Base-by-base conservation (phyloP, 768 basidiomycete genomes). In the Guyanaporus albipodus region DNA sequence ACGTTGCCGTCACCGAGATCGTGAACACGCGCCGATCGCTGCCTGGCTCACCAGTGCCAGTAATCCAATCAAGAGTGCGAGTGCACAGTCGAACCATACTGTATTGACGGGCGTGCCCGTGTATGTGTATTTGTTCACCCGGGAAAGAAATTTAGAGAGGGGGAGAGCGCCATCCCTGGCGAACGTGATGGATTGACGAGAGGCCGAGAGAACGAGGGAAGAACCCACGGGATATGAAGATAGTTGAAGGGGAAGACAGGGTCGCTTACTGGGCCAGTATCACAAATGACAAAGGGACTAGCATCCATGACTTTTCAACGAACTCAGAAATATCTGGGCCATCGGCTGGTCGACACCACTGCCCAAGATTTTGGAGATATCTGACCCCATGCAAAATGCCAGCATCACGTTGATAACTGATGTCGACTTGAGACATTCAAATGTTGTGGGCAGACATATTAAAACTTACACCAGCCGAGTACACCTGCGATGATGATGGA, bases 161-260 rank as follows among this genome's bases (percentile, higher is more conserved):
- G 82, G 82, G 0, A 84, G 73, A 2, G 76, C 79, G 10, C 78
- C 79, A 49, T 83, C 78, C 17, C 82, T 70, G 8, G 77, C 65
- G 53, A 80, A 79, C 4, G 79, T 78, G 49, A 78, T 79, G 9
- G 70, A 67, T 57, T 79, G 79, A 18, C 78, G 73, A 2, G 77
- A 78, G 19, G 77, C 68, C 1, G 73, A 72, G 8, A 76, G 66
- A 26, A 77, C 53, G 64, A 65, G 39, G 31, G 53, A 45, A 1
- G 73, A 68, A 12, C 72, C 75, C 69, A 77, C 70, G 14, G 6
- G n/a, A 31, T 12, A n/a, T 31, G 14, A 31, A 11, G 12, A 31
- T 12, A 28, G 12, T 4, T 31, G 29, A 15, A 31, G 29, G 10
- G 14, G 6, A 28, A 10, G 17, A 27, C 3, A 18, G 2, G 17